Percentiles rank a stretch among this genome's conserved stretches.
Evolutionary conservation across 305 asterid species (phyloP).

Genomic region (Solanum aculeatissimum): DNA sequence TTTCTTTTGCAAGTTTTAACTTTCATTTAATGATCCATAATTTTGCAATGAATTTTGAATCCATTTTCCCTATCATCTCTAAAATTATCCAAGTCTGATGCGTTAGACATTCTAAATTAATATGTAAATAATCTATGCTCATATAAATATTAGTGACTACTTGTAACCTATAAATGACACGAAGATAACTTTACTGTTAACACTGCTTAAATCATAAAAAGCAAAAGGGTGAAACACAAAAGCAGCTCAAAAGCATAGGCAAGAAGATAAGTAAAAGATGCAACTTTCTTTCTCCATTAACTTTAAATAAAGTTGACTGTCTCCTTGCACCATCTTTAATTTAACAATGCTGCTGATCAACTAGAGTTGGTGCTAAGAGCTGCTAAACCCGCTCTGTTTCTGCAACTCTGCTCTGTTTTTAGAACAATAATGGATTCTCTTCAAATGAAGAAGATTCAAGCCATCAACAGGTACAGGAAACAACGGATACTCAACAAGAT

Average conservation of each 20-base stretch:
- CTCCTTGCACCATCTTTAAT: neutral
- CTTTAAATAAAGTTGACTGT: neutral
- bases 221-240: neutral
- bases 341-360: neutral
- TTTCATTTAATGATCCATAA: neutral
- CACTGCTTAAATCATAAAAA: neutral
- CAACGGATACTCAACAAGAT: neutral
- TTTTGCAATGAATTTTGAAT: neutral
- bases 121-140: no score
- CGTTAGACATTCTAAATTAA: rapidly evolving
- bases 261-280: neutral
- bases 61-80: neutral
- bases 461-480: neutral
- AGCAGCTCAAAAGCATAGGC: neutral
- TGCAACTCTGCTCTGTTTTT: neutral
- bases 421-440: neutral
- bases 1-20: no score
- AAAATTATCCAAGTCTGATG: neutral
- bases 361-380: neutral
- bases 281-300: neutral
- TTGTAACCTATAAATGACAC: no score
- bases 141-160: no score
- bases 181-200: no score
- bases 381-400: neutral
- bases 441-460: neutral